These are phyloP conservation scores for Fusarium sp. DNA, from an alignment of 2,329 filamentous ascomycete species.

Conservation along the genomic window DNA sequence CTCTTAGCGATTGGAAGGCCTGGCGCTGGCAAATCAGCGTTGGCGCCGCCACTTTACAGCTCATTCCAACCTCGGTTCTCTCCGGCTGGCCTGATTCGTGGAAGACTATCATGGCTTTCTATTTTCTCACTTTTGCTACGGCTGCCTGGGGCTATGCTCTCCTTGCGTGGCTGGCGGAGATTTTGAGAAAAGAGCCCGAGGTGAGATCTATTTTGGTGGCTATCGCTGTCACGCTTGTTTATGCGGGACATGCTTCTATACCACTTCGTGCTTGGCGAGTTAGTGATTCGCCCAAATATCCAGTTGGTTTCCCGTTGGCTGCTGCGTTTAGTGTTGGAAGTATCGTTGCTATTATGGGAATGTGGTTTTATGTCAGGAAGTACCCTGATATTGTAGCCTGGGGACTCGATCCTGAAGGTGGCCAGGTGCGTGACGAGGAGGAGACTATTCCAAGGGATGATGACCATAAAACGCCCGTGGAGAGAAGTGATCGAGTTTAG, in stretches of 20 bases:
- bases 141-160: constrained; percentile 46
- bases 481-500: not conserved
- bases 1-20: constrained; percentile 58
- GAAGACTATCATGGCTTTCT: constrained; percentile 45
- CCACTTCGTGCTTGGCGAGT: constrained; percentile 37
- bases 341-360: constrained; percentile 27
- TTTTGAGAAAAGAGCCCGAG: constrained; percentile 45
- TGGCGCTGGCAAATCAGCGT: constrained; percentile 63
- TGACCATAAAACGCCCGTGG: not conserved
- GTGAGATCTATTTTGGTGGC: constrained; percentile 36
- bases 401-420: constrained; percentile 22
- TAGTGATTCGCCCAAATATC: constrained; percentile 31
- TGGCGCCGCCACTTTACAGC: constrained; percentile 53
- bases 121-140: constrained; percentile 49
- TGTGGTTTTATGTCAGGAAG: constrained; percentile 30
- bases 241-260: constrained; percentile 35
- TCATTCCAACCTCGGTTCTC: constrained; percentile 46
- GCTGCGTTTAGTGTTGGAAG: constrained; percentile 34
- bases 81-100: constrained; percentile 33
- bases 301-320: constrained; percentile 29
- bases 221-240: constrained; percentile 30
- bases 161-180: constrained; percentile 43
- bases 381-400: constrained; percentile 19
- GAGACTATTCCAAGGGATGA: not conserved
- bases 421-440: not conserved